Percentiles rank a stretch among this genome's conserved stretches.
Evolutionary conservation across 352 stramenopile species (phyloP).

Genomic region (Pythium rishiriense): DNA sequence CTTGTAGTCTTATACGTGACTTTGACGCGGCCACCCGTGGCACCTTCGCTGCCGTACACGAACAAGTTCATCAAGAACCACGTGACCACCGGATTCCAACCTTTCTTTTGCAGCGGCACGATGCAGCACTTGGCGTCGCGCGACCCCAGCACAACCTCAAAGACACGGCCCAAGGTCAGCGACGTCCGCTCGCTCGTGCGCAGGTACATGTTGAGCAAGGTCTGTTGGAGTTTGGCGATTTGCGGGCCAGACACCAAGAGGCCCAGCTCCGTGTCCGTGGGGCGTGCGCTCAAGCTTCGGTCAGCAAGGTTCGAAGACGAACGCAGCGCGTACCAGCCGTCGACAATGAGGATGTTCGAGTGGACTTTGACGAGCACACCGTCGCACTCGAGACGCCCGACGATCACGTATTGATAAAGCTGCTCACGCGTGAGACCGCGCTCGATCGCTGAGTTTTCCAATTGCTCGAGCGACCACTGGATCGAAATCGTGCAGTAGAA

Average conservation of each 20-base stretch:
- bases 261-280: conserved; percentile 72
- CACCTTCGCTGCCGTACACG: conserved; percentile 75
- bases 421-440: conserved; percentile 41
- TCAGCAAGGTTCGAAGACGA: conserved; percentile 79
- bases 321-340: conserved; percentile 65
- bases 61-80: conserved; percentile 85
- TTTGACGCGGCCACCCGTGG: conserved; percentile 63
- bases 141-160: conserved; percentile 2
- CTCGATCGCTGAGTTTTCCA: conserved; percentile 51
- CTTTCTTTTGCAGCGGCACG: conserved; percentile 51
- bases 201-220: conserved; percentile 74
- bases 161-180: conserved; percentile 16
- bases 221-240: conserved; percentile 55
- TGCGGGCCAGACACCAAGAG: conserved; percentile 49
- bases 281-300: conserved; percentile 64
- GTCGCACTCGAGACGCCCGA: conserved; percentile 46
- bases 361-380: conserved; percentile 72
- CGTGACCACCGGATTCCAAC: conserved; percentile 66
- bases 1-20: conserved; percentile 52
- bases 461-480: conserved; percentile 75
- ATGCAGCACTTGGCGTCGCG: conserved; percentile 38
- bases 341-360: conserved; percentile 79
- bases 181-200: conserved; percentile 25
- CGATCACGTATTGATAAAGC: conserved; percentile 47
- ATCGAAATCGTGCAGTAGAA: conserved; percentile 77